Conservation (phyloP, 768 basidiomycete species). For the Hemileccinum impolitum region DNA sequence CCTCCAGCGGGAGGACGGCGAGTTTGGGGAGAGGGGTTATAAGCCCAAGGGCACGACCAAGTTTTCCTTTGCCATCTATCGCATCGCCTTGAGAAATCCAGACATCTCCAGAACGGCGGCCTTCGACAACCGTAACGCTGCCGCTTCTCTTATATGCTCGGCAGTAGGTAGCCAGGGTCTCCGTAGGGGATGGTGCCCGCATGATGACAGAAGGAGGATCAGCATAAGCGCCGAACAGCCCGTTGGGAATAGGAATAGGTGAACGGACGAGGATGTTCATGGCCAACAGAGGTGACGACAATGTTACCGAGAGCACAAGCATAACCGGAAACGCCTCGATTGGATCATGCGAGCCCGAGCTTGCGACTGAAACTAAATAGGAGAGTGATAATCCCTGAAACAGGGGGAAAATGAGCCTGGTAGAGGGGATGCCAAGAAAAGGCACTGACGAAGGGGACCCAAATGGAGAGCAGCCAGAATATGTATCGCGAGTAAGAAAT, state of each 20-base stretch:
- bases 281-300: slow-evolving; percentile 65
- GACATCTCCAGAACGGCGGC: slow-evolving; percentile 68
- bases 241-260: slow-evolving; percentile 64
- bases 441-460: slow-evolving; percentile 63
- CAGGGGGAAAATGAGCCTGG: neutral
- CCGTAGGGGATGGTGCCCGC: slow-evolving; percentile 43
- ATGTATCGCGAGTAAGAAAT: slow-evolving; percentile 52
- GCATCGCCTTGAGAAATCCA: slow-evolving; percentile 76
- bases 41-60: slow-evolving; percentile 61
- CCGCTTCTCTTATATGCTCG: slow-evolving; percentile 60
- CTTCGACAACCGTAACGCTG: slow-evolving; percentile 62
- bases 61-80: slow-evolving; percentile 58
- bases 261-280: slow-evolving; percentile 58
- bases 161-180: slow-evolving; percentile 23
- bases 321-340: slow-evolving; percentile 45
- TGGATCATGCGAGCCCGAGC: slow-evolving; percentile 35
- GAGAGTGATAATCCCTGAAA: slow-evolving; percentile 58
- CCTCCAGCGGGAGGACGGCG: slow-evolving; percentile 55
- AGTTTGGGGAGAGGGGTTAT: slow-evolving; percentile 63
- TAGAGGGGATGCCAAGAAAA: neutral
- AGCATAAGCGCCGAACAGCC: slow-evolving; percentile 53
- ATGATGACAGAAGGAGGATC: slow-evolving; percentile 41
- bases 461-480: slow-evolving; percentile 65
- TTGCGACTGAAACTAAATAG: slow-evolving; percentile 47
- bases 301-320: slow-evolving; percentile 59